Conservation (phyloP, 2,329 filamentous ascomycete species). For the Phialemonium atrogriseum region DNA sequence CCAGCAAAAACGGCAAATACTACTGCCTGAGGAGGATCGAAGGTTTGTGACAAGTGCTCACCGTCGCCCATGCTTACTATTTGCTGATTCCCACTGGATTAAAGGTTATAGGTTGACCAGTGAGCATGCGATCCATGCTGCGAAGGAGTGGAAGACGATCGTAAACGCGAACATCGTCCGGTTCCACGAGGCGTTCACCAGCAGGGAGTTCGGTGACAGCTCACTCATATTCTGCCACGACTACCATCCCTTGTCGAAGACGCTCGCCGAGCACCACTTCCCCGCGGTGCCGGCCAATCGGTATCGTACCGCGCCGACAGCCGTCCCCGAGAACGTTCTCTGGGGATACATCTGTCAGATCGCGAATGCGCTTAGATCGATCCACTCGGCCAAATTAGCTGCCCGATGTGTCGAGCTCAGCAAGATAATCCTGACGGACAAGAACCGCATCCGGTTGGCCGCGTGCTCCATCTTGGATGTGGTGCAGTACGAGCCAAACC, state of each 20-base stretch:
- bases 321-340: conserved; percentile 62
- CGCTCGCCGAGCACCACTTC: conserved; percentile 76
- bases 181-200: conserved; percentile 88
- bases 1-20: conserved; percentile 78
- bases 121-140: conserved; percentile 76
- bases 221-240: conserved; percentile 91
- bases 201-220: conserved; percentile 84
- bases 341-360: conserved; percentile 95
- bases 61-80: background rate
- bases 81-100: conserved; percentile 6
- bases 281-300: conserved; percentile 33
- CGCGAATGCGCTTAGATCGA: conserved; percentile 75
- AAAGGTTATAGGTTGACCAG: conserved; percentile 77
- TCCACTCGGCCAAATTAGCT: conserved; percentile 74
- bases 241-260: conserved; percentile 87
- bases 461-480: conserved; percentile 88
- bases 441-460: conserved; percentile 80
- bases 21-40: conserved; percentile 84
- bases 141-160: conserved; percentile 84
- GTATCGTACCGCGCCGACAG: conserved; percentile 22
- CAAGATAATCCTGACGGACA: conserved; percentile 85
- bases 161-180: conserved; percentile 75
- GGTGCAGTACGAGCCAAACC: conserved; percentile 63
- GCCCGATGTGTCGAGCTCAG: conserved; percentile 78
- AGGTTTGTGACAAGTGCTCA: conserved; percentile 48